Evolutionary conservation across 2,329 filamentous ascomycete genomes (phyloP).

Genomic region (Cercospora janseana): DNA sequence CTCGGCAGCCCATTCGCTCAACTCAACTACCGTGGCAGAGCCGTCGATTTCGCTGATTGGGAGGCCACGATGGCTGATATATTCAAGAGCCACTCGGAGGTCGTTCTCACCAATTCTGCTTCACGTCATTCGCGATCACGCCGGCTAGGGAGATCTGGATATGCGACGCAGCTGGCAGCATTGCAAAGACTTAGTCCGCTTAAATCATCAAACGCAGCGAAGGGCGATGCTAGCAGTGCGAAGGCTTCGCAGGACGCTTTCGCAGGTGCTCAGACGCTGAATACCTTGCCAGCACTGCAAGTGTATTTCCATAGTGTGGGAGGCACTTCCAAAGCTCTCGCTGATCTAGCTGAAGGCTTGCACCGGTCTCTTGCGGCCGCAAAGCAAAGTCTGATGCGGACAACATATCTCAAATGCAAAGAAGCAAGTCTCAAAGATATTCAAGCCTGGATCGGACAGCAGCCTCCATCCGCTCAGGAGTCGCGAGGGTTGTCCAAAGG

Average conservation of each 20-base stretch:
- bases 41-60: slow-evolving; percentile 4
- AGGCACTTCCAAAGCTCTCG: not conserved
- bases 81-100: not conserved
- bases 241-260: too few species aligned
- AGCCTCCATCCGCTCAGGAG: not conserved
- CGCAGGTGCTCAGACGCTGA: too few species aligned
- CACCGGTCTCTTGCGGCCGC: not conserved
- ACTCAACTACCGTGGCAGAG: slow-evolving; percentile 4
- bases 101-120: not conserved
- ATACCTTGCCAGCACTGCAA: too few species aligned
- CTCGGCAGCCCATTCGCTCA: not conserved
- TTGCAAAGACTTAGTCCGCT: too few species aligned
- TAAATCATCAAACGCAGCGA: too few species aligned
- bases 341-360: not conserved
- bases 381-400: not conserved
- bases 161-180: not conserved
- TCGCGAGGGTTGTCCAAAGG: not conserved
- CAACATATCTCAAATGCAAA: not conserved
- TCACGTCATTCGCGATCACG: too few species aligned
- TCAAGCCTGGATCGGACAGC: not conserved
- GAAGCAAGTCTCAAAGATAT: not conserved
- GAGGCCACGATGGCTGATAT: not conserved
- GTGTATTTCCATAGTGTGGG: not conserved
- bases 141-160: not conserved
- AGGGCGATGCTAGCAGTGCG: too few species aligned